Base-by-base conservation (phyloP, 1,284 basidiomycete genomes). In the Vanrija humicola region DNA sequence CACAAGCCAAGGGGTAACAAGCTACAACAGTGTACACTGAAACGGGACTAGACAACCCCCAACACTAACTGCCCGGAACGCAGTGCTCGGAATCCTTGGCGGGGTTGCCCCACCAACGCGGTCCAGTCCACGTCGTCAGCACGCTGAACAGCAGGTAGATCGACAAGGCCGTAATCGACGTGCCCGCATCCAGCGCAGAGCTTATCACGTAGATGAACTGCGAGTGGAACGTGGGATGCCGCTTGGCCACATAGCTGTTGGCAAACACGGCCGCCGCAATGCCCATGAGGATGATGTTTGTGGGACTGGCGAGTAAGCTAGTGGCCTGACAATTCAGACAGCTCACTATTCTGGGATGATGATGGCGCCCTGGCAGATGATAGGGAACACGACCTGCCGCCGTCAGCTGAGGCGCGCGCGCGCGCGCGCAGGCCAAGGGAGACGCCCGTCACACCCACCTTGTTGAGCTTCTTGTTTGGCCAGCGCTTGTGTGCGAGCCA, bases 221-320 rank as follows among this genome's bases (percentile, higher is more conserved):
- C 6, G 64, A 62, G 58, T 73, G 69, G 6, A 58, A 42, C 29
- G 63, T 61, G 5, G 73, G 72, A 52, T 70, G 67, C 18, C 58
- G 54, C 53, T 68, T 77, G 34, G 61, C 76, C 44, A 69, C 67
- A 62, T 65, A 76, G 46, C 68, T 71, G 67, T 76, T 80, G 58
- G 64, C 75, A 53, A 59, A 64, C 14, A 73, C 73, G 3, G 79
- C 76, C 9, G 73, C 72, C 16, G 75, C 64, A 42, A 77, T 69
- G 14, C 77, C 76, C 2, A 73, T 75, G 40, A 79, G 67, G 58
- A 81, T 80, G 64, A 81, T 75, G 62, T 81, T 81, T 14, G 79
- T 76, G 1, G 80, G 79, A 23, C 75, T 74, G 64, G 15, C 3
- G 62, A 10, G 43, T 57, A 52, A 58, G 58, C 44, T 28, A 21